Evolutionary conservation across 306 rosid genomes (phyloP).

Genomic region (Alnus rubra): DNA sequence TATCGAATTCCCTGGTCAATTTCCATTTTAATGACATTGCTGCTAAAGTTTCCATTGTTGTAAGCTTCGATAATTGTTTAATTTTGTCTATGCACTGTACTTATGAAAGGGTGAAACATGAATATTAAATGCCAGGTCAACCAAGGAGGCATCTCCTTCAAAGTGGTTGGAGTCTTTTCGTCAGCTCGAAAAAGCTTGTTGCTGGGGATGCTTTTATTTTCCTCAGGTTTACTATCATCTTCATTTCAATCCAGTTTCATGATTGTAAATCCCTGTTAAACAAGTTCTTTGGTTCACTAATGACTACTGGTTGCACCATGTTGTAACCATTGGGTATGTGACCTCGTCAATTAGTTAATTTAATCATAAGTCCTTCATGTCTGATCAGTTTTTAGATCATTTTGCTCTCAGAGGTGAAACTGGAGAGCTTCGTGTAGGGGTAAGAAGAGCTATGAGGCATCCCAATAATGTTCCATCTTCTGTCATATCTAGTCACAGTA

Average conservation of each 20-base stretch:
- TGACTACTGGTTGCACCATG: neutral
- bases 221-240: slow-evolving; percentile 34
- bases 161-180: slow-evolving; percentile 67
- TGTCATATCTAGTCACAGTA: slow-evolving; percentile 65
- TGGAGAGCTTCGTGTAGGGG: slow-evolving; percentile 63
- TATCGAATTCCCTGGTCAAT: neutral
- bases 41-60: neutral
- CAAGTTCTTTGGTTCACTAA: neutral
- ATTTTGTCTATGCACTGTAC: neutral
- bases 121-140: slow-evolving; percentile 45
- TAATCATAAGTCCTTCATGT: neutral
- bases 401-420: slow-evolving; percentile 48
- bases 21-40: neutral
- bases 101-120: neutral
- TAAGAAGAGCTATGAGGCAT: slow-evolving; percentile 62
- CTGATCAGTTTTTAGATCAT: neutral
- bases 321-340: neutral
- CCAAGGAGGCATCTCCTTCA: slow-evolving; percentile 66
- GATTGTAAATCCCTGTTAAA: slow-evolving; percentile 2
- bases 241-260: neutral
- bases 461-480: slow-evolving; percentile 55
- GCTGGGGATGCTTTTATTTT: slow-evolving; percentile 69
- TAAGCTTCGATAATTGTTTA: neutral
- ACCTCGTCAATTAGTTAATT: neutral
- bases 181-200: slow-evolving; percentile 64